Evolutionary conservation across 2,329 filamentous ascomycete genomes (phyloP).

Genomic region (Diaporthe destruens): DNA sequence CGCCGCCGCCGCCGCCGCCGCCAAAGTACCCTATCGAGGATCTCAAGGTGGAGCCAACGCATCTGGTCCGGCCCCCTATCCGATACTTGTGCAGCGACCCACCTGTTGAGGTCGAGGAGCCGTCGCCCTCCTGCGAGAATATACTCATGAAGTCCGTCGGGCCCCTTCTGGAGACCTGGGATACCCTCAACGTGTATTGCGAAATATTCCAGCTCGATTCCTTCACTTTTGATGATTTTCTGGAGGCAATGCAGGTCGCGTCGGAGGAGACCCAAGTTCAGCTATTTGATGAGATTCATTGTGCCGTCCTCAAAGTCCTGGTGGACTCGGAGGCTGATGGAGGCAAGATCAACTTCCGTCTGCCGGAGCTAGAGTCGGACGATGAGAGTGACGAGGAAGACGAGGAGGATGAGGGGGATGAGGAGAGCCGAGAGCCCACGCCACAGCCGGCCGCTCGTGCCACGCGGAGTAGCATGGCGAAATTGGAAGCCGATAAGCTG

Average conservation of each 20-base stretch:
- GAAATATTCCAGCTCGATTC: conserved; percentile 95
- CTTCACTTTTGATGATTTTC: conserved; percentile 96
- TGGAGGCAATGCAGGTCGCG: conserved; percentile 85
- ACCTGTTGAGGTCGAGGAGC: conserved; percentile 62
- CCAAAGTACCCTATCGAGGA: conserved; percentile 98
- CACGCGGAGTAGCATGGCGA: conserved; percentile 87
- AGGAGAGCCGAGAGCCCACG: conserved; percentile 76
- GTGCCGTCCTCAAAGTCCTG: conserved; percentile 87
- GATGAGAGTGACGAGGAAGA: conserved; percentile 76
- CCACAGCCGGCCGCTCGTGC: conserved; percentile 76
- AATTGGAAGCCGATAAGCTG: conserved; percentile 79
- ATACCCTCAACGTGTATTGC: conserved; percentile 97
- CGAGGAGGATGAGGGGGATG: conserved; percentile 69
- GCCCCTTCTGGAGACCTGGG: conserved; percentile 89
- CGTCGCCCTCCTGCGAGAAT: conserved; percentile 64
- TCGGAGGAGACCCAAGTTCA: conserved; percentile 83
- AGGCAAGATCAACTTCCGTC: conserved; percentile 81
- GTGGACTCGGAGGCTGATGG: conserved; percentile 81
- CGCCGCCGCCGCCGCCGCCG: conserved; percentile 74
- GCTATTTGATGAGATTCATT: conserved; percentile 91
- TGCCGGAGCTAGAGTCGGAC: conserved; percentile 81
- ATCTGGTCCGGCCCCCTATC: conserved; percentile 77
- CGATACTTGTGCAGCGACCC: conserved; percentile 81
- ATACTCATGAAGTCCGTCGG: conserved; percentile 90
- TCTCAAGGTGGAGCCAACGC: conserved; percentile 80